Base-by-base conservation (phyloP, 306 rosid species). In the Lithocarpus polystachyus region DNA sequence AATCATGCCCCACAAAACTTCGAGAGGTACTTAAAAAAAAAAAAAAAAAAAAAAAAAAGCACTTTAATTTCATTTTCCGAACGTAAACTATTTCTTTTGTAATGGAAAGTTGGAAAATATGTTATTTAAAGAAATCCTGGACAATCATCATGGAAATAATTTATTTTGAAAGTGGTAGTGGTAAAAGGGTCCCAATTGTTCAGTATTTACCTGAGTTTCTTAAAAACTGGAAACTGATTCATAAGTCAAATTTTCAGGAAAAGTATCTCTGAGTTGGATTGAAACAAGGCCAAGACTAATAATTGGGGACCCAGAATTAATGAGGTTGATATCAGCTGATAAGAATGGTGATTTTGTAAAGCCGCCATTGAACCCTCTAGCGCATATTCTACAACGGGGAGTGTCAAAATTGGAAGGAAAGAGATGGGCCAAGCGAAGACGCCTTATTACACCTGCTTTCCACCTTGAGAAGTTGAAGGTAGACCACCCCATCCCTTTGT, bases 391-490 rank as follows among this genome's bases (percentile, higher is more conserved):
- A 5, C 81, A 79, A 52, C 20, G 11, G 35, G 92, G 92, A 11
- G 15, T 89, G 23, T 1, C 86, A 20, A 19, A 80, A 70, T 82
- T 89, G 68, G 89, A 81, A 14, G 90, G 90, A 26, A 77, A 81
- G 8, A 52, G 13, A 29, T 89, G 89, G 90, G 62, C 75, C 64
- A 71, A 74, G 82, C 86, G 92, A 18, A 81, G 90, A 82, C 79
- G 56, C 52, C 72, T 78, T 8, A 54, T 87, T 12, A 64, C 75
- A 5, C 88, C 87, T 73, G 87, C 89, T 54, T 89, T 89, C 76
- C 85, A 80, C 15, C 72, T 82, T 56, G 84, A 89, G 20, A 84
- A 80, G 80, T 54, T 86, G 11, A 89, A 86, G 89, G 88, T 86
- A 53, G 48, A 40, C 11, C 48, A 40, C 48, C 4, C 48, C 56